Conservation (phyloP, 2,329 filamentous ascomycete genomes). For the Teratosphaeriaceae sp. region DNA sequence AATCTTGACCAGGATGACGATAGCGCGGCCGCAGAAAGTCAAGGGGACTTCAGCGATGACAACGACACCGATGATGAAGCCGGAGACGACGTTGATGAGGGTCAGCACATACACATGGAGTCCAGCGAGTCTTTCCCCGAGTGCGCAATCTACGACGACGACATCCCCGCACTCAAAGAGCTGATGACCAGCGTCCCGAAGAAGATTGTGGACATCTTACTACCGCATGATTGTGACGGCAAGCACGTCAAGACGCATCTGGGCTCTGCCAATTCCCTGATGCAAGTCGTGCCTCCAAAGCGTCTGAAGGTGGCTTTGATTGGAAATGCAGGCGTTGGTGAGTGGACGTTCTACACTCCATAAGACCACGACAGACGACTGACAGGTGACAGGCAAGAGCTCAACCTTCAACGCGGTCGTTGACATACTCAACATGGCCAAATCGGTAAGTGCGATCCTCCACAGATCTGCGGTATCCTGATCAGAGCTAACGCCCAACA, state of each 20-base stretch:
- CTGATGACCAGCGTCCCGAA: constrained; percentile 1
- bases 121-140: constrained; percentile 7
- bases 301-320: constrained; percentile 6
- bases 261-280: not conserved
- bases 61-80: too few relatives aligned
- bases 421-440: constrained; percentile 13
- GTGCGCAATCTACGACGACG: constrained; percentile 8
- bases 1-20: not conserved
- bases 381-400: constrained; percentile 16
- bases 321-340: constrained; percentile 4
- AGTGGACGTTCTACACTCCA: not conserved
- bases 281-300: constrained; percentile 4
- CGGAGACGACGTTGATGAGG: constrained; percentile 4
- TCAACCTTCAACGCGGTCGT: constrained; percentile 17
- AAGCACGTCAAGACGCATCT: not conserved
- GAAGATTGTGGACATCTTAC: not conserved
- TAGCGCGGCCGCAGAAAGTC: constrained; percentile 2
- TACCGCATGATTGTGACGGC: not conserved
- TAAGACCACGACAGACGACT: too few relatives aligned
- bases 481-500: constrained; percentile 10
- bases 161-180: constrained; percentile 2
- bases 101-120: constrained; percentile 2
- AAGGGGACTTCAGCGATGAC: not conserved
- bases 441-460: constrained; percentile 10
- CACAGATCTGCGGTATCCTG: not conserved